Percentiles rank a stretch among this genome's conserved stretches.
These are phyloP conservation scores for Beauveria asiatica DNA, from an alignment of 2,329 filamentous ascomycete genomes.

Conservation along the genomic window DNA sequence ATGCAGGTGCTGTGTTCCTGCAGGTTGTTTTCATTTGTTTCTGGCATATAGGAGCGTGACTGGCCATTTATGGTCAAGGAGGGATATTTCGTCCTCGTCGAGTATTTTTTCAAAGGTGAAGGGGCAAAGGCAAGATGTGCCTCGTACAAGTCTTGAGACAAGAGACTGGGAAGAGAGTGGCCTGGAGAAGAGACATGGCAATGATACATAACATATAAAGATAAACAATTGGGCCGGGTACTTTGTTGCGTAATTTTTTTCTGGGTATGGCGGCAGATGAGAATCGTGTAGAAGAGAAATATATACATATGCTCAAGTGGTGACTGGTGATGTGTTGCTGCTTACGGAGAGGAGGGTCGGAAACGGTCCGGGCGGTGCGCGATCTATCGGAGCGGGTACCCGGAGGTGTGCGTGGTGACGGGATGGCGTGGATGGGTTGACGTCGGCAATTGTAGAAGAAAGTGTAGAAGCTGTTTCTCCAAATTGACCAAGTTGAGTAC, in stretches of 20 bases:
- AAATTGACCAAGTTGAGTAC: too few species aligned
- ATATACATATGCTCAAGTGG: not conserved
- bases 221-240: not conserved
- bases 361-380: not conserved
- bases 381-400: slow-evolving; percentile 6
- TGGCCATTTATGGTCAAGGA: not conserved
- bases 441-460: not conserved
- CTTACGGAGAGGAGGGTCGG: not conserved
- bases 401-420: not conserved
- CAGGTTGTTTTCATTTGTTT: not conserved
- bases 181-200: not conserved
- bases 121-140: not conserved
- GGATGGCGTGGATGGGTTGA: not conserved
- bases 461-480: too few species aligned
- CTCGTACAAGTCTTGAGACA: not conserved
- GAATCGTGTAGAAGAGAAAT: not conserved
- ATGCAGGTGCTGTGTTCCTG: not conserved
- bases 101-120: not conserved
- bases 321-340: not conserved
- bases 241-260: not conserved
- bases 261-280: not conserved
- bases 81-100: not conserved
- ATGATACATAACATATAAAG: slow-evolving; percentile 1
- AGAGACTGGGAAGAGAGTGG: not conserved
- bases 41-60: slow-evolving; percentile 3